Evolutionary conservation across 1,284 basidiomycete species (phyloP), one percentile per base, ranked within the genome.

Genomic region (Pseudozyma tsukubaensis): DNA sequence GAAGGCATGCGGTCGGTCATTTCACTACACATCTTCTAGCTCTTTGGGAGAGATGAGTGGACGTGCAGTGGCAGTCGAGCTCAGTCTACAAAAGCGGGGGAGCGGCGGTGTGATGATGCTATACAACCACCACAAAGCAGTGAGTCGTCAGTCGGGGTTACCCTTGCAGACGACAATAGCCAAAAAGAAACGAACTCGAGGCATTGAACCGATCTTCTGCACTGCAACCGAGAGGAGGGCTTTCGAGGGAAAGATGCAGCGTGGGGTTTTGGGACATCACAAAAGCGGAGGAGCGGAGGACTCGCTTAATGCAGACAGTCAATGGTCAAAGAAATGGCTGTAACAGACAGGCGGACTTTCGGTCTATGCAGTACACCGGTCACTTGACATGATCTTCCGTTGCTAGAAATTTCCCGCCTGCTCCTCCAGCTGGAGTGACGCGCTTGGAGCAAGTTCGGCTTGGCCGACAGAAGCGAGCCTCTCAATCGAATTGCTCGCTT

Each of bases 281-380:
- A 48, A 29, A 24, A 49, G 54, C 35, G 47, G 44, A 55, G 53
- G 47, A 14, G 37, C 24, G 40, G 19, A 8, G 11, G 18, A 39
- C 32, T 24, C 47, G 37, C 29, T 35, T 29, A 18, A 39, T 19
- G 24, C 24, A 29, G 24, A 29, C 24, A 29, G 24, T 3, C 24
- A 29, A 13, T 43, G 52, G 39, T 53, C 32, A 48, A 37, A 47
- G 37, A 36, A 36, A 43, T 39, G 12, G 54, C 61, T 57, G 50
- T 43, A 53, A 32, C 53, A 50, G 58, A 61, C 58, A 61, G 54
- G 59, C 47, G 54, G 59, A 57, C 44, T 53, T 54, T 65, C 56
- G 56, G 62, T 59, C 24, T 12, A 45, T 34, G n/a, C 37, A 62
- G 42, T 21, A 51, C 49, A 45, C 57, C 52, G 39, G 45, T 53